Conservation (phyloP, 805 yeast genomes). For the Yarrowia yakushimensis region DNA sequence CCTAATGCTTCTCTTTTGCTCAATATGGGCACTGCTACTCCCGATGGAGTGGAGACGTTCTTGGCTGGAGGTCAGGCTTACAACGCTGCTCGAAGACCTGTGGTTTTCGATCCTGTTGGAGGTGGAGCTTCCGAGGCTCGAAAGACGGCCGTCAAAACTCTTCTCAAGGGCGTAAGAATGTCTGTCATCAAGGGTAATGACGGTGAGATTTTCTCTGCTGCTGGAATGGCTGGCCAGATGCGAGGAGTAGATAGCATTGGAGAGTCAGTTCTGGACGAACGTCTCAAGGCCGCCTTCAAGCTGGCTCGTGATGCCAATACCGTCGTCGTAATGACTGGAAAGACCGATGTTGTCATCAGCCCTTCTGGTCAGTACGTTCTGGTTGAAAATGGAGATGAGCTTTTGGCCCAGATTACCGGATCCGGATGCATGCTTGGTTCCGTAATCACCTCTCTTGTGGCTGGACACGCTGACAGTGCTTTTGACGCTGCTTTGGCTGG, state of each 20-base stretch:
- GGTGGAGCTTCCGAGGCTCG: constrained; percentile 75
- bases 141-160: constrained; percentile 43
- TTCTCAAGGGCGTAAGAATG: constrained; percentile 56
- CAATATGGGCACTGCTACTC: constrained; percentile 69
- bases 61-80: constrained; percentile 55
- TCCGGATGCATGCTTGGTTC: constrained; percentile 81
- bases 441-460: constrained; percentile 56
- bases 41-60: constrained; percentile 44
- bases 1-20: constrained; percentile 57
- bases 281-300: constrained; percentile 44
- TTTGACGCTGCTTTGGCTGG: constrained; percentile 54
- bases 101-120: constrained; percentile 90
- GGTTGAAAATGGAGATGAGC: constrained; percentile 54
- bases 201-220: constrained; percentile 68
- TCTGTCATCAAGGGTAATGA: constrained; percentile 76
- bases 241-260: constrained; percentile 64
- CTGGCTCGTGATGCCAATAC: constrained; percentile 53
- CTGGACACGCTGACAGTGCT: constrained; percentile 42
- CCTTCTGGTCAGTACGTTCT: neutral
- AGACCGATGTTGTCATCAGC: constrained; percentile 45
- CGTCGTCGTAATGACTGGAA: constrained; percentile 72
- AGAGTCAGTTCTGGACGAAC: constrained; percentile 29
- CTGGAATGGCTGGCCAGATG: constrained; percentile 52
- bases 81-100: constrained; percentile 53
- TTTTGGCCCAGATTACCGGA: constrained; percentile 72